Conservation (phyloP, 2,329 filamentous ascomycete species). For the Penicillium rolfsii region DNA sequence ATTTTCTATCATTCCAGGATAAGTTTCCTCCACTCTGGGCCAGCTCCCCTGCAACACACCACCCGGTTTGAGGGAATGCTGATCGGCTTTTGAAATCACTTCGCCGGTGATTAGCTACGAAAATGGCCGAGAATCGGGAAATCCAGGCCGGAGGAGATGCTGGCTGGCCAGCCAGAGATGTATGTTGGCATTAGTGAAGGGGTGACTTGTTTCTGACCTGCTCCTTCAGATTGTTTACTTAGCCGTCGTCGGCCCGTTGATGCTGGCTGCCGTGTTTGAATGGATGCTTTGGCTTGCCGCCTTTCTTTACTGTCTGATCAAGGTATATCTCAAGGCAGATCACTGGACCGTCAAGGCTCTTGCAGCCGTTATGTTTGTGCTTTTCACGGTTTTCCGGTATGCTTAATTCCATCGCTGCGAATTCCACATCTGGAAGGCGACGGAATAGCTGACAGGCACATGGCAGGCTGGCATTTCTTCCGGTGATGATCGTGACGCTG, state of each 20-base stretch:
- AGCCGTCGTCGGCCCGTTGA: constrained; percentile 75
- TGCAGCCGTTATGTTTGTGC: constrained; percentile 71
- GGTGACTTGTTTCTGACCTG: constrained; percentile 4
- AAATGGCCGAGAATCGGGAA: constrained; percentile 2
- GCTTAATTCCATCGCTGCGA: constrained; percentile 20
- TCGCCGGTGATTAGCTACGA: neutral
- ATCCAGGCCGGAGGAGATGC: neutral
- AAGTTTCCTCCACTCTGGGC: neutral
- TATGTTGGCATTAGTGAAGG: neutral
- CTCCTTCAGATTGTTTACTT: constrained; percentile 76
- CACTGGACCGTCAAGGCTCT: constrained; percentile 80
- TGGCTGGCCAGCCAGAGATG: constrained; percentile 22
- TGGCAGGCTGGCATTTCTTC: constrained; percentile 78
- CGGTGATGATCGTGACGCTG: constrained; percentile 91
- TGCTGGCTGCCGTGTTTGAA: constrained; percentile 83
- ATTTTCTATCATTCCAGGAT: neutral
- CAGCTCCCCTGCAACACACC: neutral
- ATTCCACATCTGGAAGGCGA: neutral
- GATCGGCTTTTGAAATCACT: neutral
- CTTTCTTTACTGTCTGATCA: constrained; percentile 86
- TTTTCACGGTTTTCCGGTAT: constrained; percentile 78
- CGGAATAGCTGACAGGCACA: constrained; percentile 6
- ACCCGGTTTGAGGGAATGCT: neutral
- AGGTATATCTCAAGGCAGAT: constrained; percentile 87
- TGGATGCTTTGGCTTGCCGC: constrained; percentile 96